Evolutionary conservation across 2,329 filamentous ascomycete genomes (phyloP).

Genomic region (Myrmaecium sp.): DNA sequence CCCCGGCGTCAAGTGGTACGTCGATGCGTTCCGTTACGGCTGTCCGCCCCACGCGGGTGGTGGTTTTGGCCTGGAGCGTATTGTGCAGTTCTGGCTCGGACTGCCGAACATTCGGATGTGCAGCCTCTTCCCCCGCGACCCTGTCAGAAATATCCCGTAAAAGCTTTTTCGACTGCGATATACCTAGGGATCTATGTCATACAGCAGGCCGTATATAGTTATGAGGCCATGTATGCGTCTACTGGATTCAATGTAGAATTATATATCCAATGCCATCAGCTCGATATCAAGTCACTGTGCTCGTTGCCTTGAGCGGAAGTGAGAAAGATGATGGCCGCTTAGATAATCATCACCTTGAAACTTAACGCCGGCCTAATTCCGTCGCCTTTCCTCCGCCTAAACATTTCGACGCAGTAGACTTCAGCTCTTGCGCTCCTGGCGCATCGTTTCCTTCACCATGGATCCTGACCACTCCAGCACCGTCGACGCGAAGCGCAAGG

Average conservation of each 20-base stretch:
- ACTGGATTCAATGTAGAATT: background rate
- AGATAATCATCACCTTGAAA: too few species aligned
- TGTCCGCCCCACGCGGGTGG: constrained; percentile 49
- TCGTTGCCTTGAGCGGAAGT: too few species aligned
- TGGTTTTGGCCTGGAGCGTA: constrained; percentile 47
- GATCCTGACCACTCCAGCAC: too few species aligned
- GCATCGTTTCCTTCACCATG: too few species aligned
- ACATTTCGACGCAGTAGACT: too few species aligned
- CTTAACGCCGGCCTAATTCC: too few species aligned
- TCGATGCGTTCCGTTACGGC: constrained; percentile 46
- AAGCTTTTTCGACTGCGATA: background rate
- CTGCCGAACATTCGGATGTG: constrained; percentile 45
- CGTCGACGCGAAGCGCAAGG: too few species aligned
- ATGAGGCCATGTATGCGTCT: background rate
- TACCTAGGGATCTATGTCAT: background rate
- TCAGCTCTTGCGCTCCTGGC: too few species aligned
- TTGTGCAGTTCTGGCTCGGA: constrained; percentile 50
- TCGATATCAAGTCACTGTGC: too few species aligned
- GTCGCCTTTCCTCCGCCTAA: too few species aligned
- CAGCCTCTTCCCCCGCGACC: constrained; percentile 47
- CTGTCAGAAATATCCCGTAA: constrained; percentile 34
- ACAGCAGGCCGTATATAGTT: background rate
- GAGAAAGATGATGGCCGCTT: too few species aligned
- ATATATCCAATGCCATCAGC: too few species aligned
- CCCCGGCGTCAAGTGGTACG: constrained; percentile 45